phyloP scores from a whole-genome alignment of 2,329 filamentous ascomycete genomes.

The Curvularia spicifera region DNA sequence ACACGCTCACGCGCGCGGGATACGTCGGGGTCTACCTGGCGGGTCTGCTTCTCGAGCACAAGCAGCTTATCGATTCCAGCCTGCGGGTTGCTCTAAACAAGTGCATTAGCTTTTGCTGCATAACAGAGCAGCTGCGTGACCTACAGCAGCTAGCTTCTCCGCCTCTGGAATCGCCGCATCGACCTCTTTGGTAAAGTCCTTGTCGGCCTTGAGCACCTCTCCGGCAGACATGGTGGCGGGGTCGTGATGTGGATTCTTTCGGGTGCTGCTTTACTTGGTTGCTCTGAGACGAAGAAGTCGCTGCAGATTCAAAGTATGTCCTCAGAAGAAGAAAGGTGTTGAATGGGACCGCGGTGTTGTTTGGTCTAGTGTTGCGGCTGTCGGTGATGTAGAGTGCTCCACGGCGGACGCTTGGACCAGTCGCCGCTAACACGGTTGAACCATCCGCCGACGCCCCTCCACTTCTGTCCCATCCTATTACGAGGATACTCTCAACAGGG shows the following conservation, averaged over 20 bases:
- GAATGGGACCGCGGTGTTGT: slow-evolving; percentile 20
- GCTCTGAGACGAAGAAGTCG: slow-evolving; percentile 3
- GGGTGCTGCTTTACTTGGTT: background rate
- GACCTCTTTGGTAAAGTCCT: slow-evolving; percentile 97
- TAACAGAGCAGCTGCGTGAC: slow-evolving; percentile 13
- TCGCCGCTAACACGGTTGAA: slow-evolving; percentile 17
- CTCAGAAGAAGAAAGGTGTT: slow-evolving; percentile 1
- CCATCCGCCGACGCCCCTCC: slow-evolving; percentile 17
- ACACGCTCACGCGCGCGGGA: slow-evolving; percentile 15
- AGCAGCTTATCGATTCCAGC: slow-evolving; percentile 93
- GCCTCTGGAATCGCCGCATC: slow-evolving; percentile 91
- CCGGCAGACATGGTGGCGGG: slow-evolving; percentile 75
- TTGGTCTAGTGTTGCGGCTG: slow-evolving; percentile 25
- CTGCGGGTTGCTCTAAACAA: slow-evolving; percentile 72
- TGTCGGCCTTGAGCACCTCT: slow-evolving; percentile 85
- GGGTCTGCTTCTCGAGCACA: slow-evolving; percentile 91
- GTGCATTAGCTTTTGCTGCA: slow-evolving; percentile 26
- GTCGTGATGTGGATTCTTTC: slow-evolving; percentile 18
- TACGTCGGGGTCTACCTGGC: slow-evolving; percentile 69
- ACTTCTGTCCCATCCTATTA: background rate
- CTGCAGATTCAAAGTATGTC: background rate
- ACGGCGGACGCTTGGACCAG: slow-evolving; percentile 19
- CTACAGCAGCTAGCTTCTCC: slow-evolving; percentile 84
- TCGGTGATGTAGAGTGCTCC: slow-evolving; percentile 26
- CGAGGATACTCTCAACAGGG: background rate